Percentiles rank a stretch among this genome's conserved stretches.
Evolutionary conservation across 2,329 filamentous ascomycete genomes (phyloP).

Genomic region (Ophiocordyceps sinensis): DNA sequence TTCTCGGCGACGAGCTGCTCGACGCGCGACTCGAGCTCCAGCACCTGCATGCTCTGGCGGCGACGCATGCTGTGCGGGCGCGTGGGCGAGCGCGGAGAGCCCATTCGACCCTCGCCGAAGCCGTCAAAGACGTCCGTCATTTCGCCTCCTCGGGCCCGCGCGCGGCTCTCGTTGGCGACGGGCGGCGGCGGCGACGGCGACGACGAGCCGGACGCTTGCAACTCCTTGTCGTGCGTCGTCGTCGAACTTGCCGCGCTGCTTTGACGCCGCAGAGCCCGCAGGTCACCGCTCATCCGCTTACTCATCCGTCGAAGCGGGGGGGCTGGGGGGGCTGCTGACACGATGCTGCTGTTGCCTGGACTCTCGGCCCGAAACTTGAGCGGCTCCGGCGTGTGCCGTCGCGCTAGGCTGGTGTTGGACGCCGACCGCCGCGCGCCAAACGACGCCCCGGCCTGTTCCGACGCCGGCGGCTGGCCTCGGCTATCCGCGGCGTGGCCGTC

Average conservation of each 20-base stretch:
- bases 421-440: conserved; percentile 22
- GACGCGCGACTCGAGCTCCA: conserved; percentile 77
- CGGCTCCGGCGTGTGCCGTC: conserved; percentile 13
- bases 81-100: conserved; percentile 82
- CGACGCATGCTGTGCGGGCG: conserved; percentile 92
- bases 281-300: conserved; percentile 58
- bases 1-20: conserved; percentile 82
- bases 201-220: neutral
- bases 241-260: conserved; percentile 7
- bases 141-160: conserved; percentile 44
- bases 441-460: neutral
- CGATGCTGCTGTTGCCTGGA: conserved; percentile 28
- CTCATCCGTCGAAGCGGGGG: conserved; percentile 59
- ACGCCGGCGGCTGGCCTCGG: conserved; percentile 11
- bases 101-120: conserved; percentile 74
- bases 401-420: conserved; percentile 39
- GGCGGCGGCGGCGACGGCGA: conserved; percentile 37
- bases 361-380: conserved; percentile 47
- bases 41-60: conserved; percentile 91
- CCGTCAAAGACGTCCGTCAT: conserved; percentile 95
- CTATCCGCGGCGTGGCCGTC: conserved; percentile 8
- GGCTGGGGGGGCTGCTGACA: conserved; percentile 20
- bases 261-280: conserved; percentile 29
- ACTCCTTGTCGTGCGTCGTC: conserved; percentile 6
- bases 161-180: conserved; percentile 76